Evolutionary conservation across 306 rosid genomes (phyloP).

Genomic region (Astragalus glycyphyllos): DNA sequence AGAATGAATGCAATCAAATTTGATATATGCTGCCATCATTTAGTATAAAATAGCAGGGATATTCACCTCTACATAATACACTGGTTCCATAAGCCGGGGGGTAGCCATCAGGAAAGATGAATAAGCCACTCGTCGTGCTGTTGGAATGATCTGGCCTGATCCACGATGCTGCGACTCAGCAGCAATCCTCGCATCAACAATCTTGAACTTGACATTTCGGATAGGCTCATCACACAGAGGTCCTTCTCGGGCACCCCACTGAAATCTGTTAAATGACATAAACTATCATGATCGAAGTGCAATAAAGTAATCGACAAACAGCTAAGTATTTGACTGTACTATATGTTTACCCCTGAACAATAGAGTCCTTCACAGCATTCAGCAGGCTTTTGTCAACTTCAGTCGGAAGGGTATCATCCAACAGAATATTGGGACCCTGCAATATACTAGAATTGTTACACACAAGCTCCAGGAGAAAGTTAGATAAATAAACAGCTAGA

Average conservation of each 20-base stretch:
- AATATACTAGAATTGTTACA: constrained; percentile 34
- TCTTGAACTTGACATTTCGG: constrained; percentile 95
- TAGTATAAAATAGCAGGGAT: constrained; percentile 22
- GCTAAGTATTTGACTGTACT: constrained; percentile 6
- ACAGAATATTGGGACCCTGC: constrained; percentile 95
- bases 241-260: constrained; percentile 99
- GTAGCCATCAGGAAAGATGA: constrained; percentile 98
- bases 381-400: constrained; percentile 92
- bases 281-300: constrained; percentile 19
- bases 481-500: background rate
- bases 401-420: constrained; percentile 91
- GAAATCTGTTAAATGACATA: constrained; percentile 67
- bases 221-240: constrained; percentile 98
- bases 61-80: constrained; percentile 93
- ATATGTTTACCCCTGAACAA: constrained; percentile 88
- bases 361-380: constrained; percentile 91
- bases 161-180: constrained; percentile 91
- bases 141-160: constrained; percentile 93
- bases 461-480: background rate
- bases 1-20: constrained; percentile 15
- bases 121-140: constrained; percentile 93
- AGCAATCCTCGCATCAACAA: constrained; percentile 98
- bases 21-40: constrained; percentile 26
- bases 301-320: constrained; percentile 28
- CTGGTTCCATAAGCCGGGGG: constrained; percentile 98